Evolutionary conservation across 2,329 filamentous ascomycete species (phyloP), one percentile per base, ranked within the genome.

Genomic region (Lecanosticta acicola): DNA sequence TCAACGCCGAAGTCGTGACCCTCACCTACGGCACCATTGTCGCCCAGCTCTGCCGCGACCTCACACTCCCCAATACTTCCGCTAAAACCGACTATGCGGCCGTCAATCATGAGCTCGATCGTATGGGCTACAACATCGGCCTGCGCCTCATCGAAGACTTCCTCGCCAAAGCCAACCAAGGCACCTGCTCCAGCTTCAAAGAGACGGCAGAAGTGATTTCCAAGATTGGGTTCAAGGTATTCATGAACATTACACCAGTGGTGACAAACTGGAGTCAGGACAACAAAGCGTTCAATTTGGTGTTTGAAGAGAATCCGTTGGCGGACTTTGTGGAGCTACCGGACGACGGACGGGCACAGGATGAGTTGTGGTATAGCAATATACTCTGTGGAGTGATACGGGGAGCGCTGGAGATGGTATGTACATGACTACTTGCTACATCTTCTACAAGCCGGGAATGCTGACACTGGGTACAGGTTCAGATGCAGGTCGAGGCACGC

Each of bases 81-180:
- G 46, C 45, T n/a, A 89, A 96, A 59, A 83, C 81, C 60, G 88
- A 97, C 71, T 98, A 98, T 66, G 75, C 80, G 41, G 89, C 97
- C 67, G 91, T 98, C 65, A 98, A 98, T 72, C 89, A 91, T 68
- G 93, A 98, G 68, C 78, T 98, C 36, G 93, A 98, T 66, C 94
- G 91, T 71, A 98, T 98, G 93, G 93, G 93, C 45, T 96, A 97
- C 72, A 97, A 97, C 63, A 98, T 98, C 55, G 93, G 93, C 20
- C 76, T 97, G 63, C 86, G 93, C 32, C 72, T 98, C 56, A 96
- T 98, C 58, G 93, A 98, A 61, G 93, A 98, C 70, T 98, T 96
- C 63, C 81, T 98, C 14, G 93, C 93, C 60, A 97, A 96, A 68
- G 93, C 89, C 3, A 91, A 88, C 59, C 88, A 86, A 2, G 87